Evolutionary conservation across 345 rosid species (phyloP), one percentile per base, ranked within the genome.

Genomic region (Angophora floribunda): DNA sequence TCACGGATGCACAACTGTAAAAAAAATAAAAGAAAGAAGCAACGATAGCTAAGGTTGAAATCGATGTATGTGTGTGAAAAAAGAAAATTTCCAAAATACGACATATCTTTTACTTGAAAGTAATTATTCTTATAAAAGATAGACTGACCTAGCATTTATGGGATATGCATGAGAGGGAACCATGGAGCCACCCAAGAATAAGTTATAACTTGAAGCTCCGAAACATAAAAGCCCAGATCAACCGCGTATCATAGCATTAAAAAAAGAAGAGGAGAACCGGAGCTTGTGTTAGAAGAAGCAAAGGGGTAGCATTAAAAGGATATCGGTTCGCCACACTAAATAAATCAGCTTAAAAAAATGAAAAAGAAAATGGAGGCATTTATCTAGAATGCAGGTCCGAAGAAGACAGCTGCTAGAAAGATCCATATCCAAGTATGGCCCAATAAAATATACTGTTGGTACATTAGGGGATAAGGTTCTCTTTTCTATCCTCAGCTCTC

Each of bases 381-480:
- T 88, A 86, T 57, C 88, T 51, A 16, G 79, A 59, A 86, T 61
- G 65, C 55, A 75, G 86, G 82, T 19, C 36, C 55, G 65, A 89
- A 21, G 78, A 87, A 14, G 89, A 90, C 88, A 86, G 75, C 63
- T 86, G 87, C 87, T 52, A 52, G 85, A 85, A 52, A 88, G 87
- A 70, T 90, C 88, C 61, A 88, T 59, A 51, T 26, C 79, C 45
- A 67, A 67, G 44, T 14, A 55, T 22, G 89, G 89, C 52, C 91
- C 86, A 78, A 75, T 85, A 85, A 50, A 51, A 57, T 53, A 32
- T 67, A 52, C 55, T 41, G 87, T 22, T 15, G 49, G 82, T 10
- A 36, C 47, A 10, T 36, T 9, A 41, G 45, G 49, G 26, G 82
- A 75, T 75, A 36, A 75, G 82, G 82, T 75, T 75, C 82, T 4